Evolutionary conservation across 1,284 basidiomycete species (phyloP).

Genomic region (Schizopora paradoxa): DNA sequence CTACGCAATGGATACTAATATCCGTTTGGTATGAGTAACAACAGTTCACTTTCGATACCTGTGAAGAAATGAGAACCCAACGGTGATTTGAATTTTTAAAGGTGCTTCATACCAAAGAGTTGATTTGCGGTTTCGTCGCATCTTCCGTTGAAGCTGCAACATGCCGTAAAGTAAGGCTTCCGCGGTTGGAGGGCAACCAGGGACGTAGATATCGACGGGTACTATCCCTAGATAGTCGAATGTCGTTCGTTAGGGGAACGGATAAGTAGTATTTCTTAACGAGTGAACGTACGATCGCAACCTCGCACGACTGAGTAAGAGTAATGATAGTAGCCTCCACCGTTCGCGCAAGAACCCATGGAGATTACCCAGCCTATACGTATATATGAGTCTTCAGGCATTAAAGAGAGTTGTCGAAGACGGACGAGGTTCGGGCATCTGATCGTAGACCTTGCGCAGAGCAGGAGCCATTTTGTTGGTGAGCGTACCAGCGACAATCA

Average conservation of each 20-base stretch:
- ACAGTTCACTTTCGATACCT: slow-evolving; percentile 51
- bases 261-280: background rate
- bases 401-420: slow-evolving; percentile 25
- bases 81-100: slow-evolving; percentile 8
- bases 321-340: slow-evolving; percentile 98
- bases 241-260: slow-evolving; percentile 10
- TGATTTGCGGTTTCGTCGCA: slow-evolving; percentile 85
- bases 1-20: too few relatives aligned
- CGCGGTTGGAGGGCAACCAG: slow-evolving; percentile 90
- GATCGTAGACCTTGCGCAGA: slow-evolving; percentile 91
- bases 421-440: slow-evolving; percentile 90
- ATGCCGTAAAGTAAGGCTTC: slow-evolving; percentile 93
- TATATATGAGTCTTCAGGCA: slow-evolving; percentile 16
- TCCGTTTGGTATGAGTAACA: too few relatives aligned
- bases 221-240: slow-evolving; percentile 65
- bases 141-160: slow-evolving; percentile 97
- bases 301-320: slow-evolving; percentile 98
- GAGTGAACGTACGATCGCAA: slow-evolving; percentile 88
- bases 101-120: slow-evolving; percentile 74
- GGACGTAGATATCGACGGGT: slow-evolving; percentile 96
- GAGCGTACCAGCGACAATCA: slow-evolving; percentile 99
- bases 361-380: slow-evolving; percentile 90
- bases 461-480: slow-evolving; percentile 99
- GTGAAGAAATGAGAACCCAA: slow-evolving; percentile 17
- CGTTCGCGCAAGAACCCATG: slow-evolving; percentile 99